Evolutionary conservation across 148 eudicot species (phyloP).

Genomic region (Drosera capensis): DNA sequence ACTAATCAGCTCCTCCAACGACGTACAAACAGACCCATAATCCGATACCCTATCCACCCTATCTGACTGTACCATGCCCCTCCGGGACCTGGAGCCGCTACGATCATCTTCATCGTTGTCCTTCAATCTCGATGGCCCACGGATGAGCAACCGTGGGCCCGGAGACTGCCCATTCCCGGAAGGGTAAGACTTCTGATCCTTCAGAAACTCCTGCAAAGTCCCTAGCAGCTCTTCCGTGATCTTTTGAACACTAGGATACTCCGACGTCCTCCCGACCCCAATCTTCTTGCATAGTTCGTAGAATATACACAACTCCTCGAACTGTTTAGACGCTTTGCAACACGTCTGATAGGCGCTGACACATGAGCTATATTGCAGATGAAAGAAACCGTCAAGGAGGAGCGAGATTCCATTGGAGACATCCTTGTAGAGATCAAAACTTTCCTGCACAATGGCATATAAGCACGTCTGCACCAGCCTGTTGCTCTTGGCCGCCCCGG

Average conservation of each 20-base stretch:
- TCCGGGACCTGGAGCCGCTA: conserved; percentile 3
- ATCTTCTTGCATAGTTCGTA: conserved; percentile 38
- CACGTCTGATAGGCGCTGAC: conserved; percentile 49
- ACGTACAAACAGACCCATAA: conserved; percentile 17
- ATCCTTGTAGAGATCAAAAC: conserved; percentile 59
- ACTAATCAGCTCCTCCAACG: conserved; percentile 47
- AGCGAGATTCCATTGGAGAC: conserved; percentile 53
- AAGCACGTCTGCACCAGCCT: conserved; percentile 37
- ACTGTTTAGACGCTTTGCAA: conserved; percentile 53
- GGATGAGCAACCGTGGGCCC: conserved; percentile 11
- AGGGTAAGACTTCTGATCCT: conserved; percentile 57
- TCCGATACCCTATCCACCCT: conserved; percentile 6
- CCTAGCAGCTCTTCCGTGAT: conserved; percentile 48
- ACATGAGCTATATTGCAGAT: conserved; percentile 46
- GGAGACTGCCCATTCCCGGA: conserved; percentile 7
- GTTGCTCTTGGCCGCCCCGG: conserved; percentile 51
- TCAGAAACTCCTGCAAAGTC: conserved; percentile 57
- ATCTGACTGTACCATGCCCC: not conserved
- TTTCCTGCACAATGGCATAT: conserved; percentile 68
- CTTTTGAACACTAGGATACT: conserved; percentile 52
- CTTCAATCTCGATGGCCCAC: conserved; percentile 7
- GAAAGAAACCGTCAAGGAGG: conserved; percentile 65
- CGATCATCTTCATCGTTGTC: too few species aligned
- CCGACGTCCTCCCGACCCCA: conserved; percentile 52
- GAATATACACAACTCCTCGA: conserved; percentile 44